phyloP scores from a whole-genome alignment of 116 monocot genomes.

The Dioscorea cayenensis region DNA sequence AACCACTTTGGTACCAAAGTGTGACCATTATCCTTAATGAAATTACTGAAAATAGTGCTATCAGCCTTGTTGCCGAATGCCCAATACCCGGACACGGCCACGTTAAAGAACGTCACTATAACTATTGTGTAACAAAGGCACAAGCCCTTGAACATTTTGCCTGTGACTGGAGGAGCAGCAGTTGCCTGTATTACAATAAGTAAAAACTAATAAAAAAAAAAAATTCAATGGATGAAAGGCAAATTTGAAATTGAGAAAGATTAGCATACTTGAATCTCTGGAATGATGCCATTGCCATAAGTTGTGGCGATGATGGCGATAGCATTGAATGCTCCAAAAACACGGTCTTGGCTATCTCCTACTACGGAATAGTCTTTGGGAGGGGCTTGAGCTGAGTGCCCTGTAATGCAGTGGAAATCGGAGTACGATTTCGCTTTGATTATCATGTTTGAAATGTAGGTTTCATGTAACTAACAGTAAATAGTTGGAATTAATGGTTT shows the following conservation, averaged over 20 bases:
- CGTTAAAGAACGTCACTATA: constrained; percentile 69
- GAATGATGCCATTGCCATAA: constrained; percentile 91
- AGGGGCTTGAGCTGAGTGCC: constrained; percentile 33
- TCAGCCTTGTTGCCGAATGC: constrained; percentile 68
- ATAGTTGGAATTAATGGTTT: not conserved
- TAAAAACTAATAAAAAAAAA: not conserved
- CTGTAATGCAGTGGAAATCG: constrained; percentile 1
- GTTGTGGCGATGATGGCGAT: constrained; percentile 85
- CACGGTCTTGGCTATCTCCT: constrained; percentile 30
- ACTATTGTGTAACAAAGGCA: constrained; percentile 79
- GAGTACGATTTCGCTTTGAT: too few relatives aligned
- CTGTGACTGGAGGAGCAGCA: constrained; percentile 67
- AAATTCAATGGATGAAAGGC: not conserved
- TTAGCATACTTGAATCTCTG: constrained; percentile 68
- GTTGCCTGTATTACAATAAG: constrained; percentile 41
- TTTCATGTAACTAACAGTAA: not conserved
- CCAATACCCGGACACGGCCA: constrained; percentile 87
- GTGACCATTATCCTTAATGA: constrained; percentile 22
- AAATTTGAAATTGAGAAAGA: not conserved
- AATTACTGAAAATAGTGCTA: constrained; percentile 64
- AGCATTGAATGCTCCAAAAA: constrained; percentile 68
- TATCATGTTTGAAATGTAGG: not conserved
- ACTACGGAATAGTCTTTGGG: constrained; percentile 56
- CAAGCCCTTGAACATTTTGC: constrained; percentile 98
- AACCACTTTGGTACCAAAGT: constrained; percentile 65